phyloP scores from a whole-genome alignment of 1,284 basidiomycete genomes.

The Exobasidium rhododendri region DNA sequence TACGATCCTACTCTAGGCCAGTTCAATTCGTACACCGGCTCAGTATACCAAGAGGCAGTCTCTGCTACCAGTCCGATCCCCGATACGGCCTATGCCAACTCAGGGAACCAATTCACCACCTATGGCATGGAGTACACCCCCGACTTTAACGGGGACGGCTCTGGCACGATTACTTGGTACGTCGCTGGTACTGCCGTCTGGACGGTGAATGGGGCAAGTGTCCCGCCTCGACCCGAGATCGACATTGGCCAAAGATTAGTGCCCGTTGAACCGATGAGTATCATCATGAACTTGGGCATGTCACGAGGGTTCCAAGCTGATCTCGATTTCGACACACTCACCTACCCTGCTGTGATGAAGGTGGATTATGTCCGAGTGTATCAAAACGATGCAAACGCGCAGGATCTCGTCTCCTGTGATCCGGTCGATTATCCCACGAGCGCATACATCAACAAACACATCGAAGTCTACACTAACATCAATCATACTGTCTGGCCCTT shows the following conservation, averaged over 20 bases:
- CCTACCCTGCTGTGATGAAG: constrained; percentile 37
- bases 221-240: constrained; percentile 24
- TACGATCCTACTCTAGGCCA: constrained; percentile 30
- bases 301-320: constrained; percentile 41
- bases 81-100: constrained; percentile 28
- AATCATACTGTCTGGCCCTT: constrained; percentile 42
- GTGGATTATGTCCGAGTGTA: constrained; percentile 49
- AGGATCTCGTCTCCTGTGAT: constrained; percentile 37
- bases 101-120: constrained; percentile 23
- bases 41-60: constrained; percentile 51
- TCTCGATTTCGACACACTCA: constrained; percentile 33
- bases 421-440: constrained; percentile 47
- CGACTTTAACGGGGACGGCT: constrained; percentile 39
- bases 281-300: constrained; percentile 49
- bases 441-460: constrained; percentile 45
- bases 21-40: constrained; percentile 50
- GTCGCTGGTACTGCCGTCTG: constrained; percentile 50
- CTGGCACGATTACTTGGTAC: constrained; percentile 48
- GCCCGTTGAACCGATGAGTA: constrained; percentile 49
- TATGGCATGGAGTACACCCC: constrained; percentile 54
- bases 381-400: constrained; percentile 24
- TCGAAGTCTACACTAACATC: constrained; percentile 45
- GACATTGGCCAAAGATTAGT: constrained; percentile 43
- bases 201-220: constrained; percentile 33
- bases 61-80: constrained; percentile 44